Evolutionary conservation across 345 rosid genomes (phyloP).

Genomic region (Cardamine occulta): DNA sequence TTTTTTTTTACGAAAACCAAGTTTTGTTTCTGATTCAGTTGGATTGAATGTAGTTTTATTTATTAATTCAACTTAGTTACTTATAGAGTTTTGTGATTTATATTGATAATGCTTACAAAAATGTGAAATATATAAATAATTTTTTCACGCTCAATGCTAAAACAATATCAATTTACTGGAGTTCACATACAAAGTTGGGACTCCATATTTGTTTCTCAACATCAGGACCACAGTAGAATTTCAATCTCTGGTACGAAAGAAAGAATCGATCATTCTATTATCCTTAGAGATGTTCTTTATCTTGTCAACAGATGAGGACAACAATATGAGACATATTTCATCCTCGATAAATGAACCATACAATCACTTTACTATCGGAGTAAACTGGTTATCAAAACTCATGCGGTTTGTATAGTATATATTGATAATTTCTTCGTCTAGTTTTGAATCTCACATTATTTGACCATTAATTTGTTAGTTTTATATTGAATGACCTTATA

Average conservation of each 20-base stretch:
- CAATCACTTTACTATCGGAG: neutral
- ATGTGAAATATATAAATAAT: neutral
- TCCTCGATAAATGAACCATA: slow-evolving; percentile 27
- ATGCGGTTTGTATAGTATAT: neutral
- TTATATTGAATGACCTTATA: neutral
- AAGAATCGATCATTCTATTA: slow-evolving; percentile 24
- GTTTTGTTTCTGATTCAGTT: too few species aligned
- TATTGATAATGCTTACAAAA: too few species aligned
- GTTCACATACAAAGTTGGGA: slow-evolving; percentile 12
- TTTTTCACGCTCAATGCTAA: neutral
- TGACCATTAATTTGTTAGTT: slow-evolving; percentile 4
- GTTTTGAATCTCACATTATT: neutral
- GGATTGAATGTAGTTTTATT: too few species aligned
- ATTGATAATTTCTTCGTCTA: neutral
- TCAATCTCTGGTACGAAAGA: slow-evolving; percentile 14
- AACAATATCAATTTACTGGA: neutral
- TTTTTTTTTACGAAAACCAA: neutral
- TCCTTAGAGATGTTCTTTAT: slow-evolving; percentile 28
- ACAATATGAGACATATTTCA: slow-evolving; percentile 21
- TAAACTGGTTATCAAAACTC: neutral
- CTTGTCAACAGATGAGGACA: slow-evolving; percentile 31
- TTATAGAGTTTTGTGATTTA: neutral
- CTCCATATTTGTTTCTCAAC: neutral
- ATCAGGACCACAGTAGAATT: slow-evolving; percentile 28
- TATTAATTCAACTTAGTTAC: neutral